Evolutionary conservation across 202 grass and related monocot genomes (phyloP).

Genomic region (Panicum virgatum): DNA sequence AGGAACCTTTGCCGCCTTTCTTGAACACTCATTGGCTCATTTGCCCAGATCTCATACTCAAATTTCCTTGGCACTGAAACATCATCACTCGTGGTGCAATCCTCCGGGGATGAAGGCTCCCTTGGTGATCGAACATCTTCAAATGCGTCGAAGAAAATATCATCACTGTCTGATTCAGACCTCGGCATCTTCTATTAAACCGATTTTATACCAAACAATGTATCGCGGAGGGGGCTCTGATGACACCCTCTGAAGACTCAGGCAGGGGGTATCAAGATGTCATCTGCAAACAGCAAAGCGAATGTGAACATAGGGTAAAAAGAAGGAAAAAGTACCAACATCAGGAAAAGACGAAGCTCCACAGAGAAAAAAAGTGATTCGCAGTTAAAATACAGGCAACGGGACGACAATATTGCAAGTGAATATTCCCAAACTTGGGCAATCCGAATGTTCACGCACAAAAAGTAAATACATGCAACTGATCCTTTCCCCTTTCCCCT

Average conservation of each 20-base stretch:
- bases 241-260: neutral
- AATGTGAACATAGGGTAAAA: neutral
- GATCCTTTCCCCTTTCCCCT: too few species aligned
- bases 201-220: neutral
- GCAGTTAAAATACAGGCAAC: neutral
- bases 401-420: neutral
- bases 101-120: slow-evolving; percentile 54
- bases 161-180: slow-evolving; percentile 52
- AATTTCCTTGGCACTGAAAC: slow-evolving; percentile 31
- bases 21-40: slow-evolving; percentile 64
- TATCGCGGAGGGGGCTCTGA: neutral
- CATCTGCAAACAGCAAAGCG: slow-evolving; percentile 34
- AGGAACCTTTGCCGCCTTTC: slow-evolving; percentile 78
- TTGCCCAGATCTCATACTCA: slow-evolving; percentile 56
- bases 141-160: slow-evolving; percentile 76
- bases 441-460: neutral
- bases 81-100: slow-evolving; percentile 47
- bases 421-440: neutral
- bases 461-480: neutral
- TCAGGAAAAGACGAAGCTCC: neutral
- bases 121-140: slow-evolving; percentile 51
- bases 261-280: slow-evolving; percentile 20
- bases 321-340: neutral
- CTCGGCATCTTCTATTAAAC: slow-evolving; percentile 52
- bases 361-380: neutral